Evolutionary conservation across 129 eudicot genomes (phyloP), one percentile per base, ranked within the genome.

Genomic region (Flaveria linearis): DNA sequence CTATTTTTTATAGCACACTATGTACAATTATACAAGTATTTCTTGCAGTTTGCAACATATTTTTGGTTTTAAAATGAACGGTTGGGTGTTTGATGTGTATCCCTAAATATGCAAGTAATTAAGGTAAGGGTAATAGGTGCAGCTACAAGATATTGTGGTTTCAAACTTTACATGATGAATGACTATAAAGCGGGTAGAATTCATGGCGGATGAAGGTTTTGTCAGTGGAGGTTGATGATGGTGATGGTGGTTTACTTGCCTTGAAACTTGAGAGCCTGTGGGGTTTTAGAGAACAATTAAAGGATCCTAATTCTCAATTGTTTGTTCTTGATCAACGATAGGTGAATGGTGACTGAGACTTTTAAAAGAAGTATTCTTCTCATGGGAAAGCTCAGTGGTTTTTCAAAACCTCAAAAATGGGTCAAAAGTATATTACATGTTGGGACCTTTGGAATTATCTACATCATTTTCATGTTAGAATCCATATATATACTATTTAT

Each of bases 351-450:
- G 43, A 30, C 33, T 3, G 69, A 52, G 26, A 68, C 74, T 53
- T 53, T 68, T 28, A 2, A 8, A 10, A 6, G 15, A 5, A 42
- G 36, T 46, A 77, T 42, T 69, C 47, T 46, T 10, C 51, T 46
- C 6, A 15, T 55, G 55, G 69, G 81, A 60, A 72, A 41, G 69
- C 52, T 51, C n/a, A 11, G 13, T 58, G 50, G 74, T 81, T 78
- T 36, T 83, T 74, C 82, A 80, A 80, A 73, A 78, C 79, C 79
- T 75, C 76, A 51, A 78, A 70, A 69, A 69, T 58, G 50, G 80
- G 88, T 76, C 89, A 75, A 78, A 85, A 78, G 57, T 60, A 42
- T 55, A 36, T 41, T 36, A 36, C 68, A 18, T 33, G 58, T 51
- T 43, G 68, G 68, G 75, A 15, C 58, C 52, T 43, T 36, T 6